Conservation (phyloP, 164 flowering plant genomes). For the Umbellularia californica region DNA sequence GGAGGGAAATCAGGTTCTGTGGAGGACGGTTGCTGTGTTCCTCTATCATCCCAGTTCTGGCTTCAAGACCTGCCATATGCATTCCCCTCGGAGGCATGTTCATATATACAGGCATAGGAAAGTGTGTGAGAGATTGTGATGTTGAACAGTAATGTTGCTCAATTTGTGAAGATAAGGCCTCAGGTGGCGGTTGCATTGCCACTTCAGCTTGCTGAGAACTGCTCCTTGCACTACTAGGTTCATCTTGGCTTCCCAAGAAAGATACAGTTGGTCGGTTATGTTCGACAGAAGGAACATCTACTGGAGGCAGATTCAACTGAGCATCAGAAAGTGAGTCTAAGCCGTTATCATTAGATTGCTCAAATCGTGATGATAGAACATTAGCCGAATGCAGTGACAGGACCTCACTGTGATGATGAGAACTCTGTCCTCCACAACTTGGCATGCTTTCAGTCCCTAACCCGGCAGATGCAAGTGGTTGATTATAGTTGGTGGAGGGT, state of each 20-base stretch:
- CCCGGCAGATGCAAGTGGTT: conserved; percentile 10
- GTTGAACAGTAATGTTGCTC: conserved; percentile 20
- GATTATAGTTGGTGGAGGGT: conserved; percentile 9
- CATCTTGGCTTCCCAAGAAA: background rate
- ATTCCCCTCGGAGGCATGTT: conserved; percentile 10
- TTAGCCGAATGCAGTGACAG: background rate
- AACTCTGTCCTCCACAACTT: conserved; percentile 1
- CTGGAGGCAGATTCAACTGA: conserved; percentile 10
- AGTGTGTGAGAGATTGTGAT: conserved; percentile 8
- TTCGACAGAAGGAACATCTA: background rate
- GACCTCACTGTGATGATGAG: conserved; percentile 7
- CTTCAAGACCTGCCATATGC: conserved; percentile 6
- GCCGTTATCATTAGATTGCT: background rate
- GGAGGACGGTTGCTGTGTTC: conserved; percentile 17
- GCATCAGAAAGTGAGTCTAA: background rate
- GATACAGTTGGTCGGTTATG: conserved; percentile 5
- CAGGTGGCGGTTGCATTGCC: conserved; percentile 7
- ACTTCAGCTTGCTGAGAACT: conserved; percentile 2
- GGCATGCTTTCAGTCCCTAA: conserved; percentile 10
- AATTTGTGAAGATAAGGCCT: background rate
- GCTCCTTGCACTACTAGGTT: background rate
- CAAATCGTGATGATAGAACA: background rate
- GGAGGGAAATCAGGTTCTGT: conserved; percentile 16
- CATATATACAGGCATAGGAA: background rate
- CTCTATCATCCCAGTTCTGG: background rate